phyloP scores from a whole-genome alignment of 176 grass and related monocot species.

The Sorghum bicolor region Sorghum_bicolor_NCBIv3 NC_012870.2:73041501-73042000 shows the following conservation, averaged over 20 bases:
- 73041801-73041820: constrained; percentile 57
- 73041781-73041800: constrained; percentile 65
- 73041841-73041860: constrained; percentile 71
- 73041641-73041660: constrained; percentile 44
- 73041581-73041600: constrained; percentile 70
- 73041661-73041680: constrained; percentile 65
- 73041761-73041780: constrained; percentile 54
- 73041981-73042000: constrained; percentile 49
- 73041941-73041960: constrained; percentile 75
- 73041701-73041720: constrained; percentile 71
- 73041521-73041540: constrained; percentile 62
- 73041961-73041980: constrained; percentile 52
- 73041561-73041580: constrained; percentile 67
- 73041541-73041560: constrained; percentile 73
- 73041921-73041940: constrained; percentile 44
- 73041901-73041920: constrained; percentile 71
- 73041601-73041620: constrained; percentile 59
- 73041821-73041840: constrained; percentile 67
- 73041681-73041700: constrained; percentile 69
- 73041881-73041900: constrained; percentile 60
- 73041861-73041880: constrained; percentile 68
- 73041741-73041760: constrained; percentile 72
- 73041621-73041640: constrained; percentile 74
- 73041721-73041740: constrained; percentile 62
- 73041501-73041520: constrained; percentile 71